A percentile compares a stretch with the other conserved stretches of the same genome.
phyloP scores from a whole-genome alignment of 257 asterid species.

The Nicotiana noctiflora region DNA sequence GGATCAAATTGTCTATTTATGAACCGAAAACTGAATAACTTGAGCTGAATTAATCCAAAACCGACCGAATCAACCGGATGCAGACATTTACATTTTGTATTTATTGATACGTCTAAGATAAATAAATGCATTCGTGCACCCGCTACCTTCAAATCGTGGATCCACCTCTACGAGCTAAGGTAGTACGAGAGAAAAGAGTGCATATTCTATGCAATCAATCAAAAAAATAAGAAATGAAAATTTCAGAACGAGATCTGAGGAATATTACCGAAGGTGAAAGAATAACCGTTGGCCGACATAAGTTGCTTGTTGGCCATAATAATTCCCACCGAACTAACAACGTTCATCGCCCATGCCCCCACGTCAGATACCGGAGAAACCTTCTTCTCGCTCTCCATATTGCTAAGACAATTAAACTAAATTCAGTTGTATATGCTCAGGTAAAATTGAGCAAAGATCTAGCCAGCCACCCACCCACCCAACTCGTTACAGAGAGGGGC shows the following conservation, averaged over 20 bases:
- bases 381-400: slow-evolving; percentile 79
- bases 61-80: not conserved
- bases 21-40: not conserved
- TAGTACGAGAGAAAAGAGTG: not conserved
- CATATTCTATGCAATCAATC: not conserved
- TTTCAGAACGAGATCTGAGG: not conserved
- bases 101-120: not conserved
- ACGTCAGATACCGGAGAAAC: slow-evolving; percentile 66
- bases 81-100: not conserved
- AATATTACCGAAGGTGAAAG: slow-evolving; percentile 71
- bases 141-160: not conserved
- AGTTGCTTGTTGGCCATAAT: slow-evolving; percentile 96
- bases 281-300: slow-evolving; percentile 72
- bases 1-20: not conserved
- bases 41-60: not conserved
- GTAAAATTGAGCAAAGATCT: not conserved
- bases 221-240: not conserved
- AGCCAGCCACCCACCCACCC: not conserved
- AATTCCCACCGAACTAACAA: slow-evolving; percentile 88
- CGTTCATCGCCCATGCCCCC: slow-evolving; percentile 99
- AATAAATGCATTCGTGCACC: not conserved
- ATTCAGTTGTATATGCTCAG: not conserved
- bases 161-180: not conserved
- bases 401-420: not conserved
- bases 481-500: slow-evolving; percentile 9